Percentiles rank a stretch among this genome's conserved stretches.
phyloP scores from a whole-genome alignment of 2,329 filamentous ascomycete species.

The Orbilia oligospora region DNA sequence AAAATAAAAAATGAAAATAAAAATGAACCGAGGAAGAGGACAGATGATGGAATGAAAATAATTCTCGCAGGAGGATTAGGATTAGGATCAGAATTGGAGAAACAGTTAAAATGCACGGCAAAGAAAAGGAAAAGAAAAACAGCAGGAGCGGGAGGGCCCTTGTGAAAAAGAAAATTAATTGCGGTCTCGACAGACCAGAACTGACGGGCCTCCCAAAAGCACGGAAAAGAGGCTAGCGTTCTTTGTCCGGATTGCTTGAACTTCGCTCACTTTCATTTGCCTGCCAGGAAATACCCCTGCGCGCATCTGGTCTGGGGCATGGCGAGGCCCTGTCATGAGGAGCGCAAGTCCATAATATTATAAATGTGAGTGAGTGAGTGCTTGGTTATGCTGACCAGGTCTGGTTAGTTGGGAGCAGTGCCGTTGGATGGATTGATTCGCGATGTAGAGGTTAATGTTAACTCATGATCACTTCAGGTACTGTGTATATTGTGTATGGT shows the following conservation, averaged over 20 bases:
- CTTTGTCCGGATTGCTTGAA: slow-evolving; percentile 52
- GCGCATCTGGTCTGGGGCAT: slow-evolving; percentile 19
- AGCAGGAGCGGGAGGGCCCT: slow-evolving; percentile 19
- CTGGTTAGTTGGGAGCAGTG: background rate
- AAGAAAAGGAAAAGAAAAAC: slow-evolving; percentile 22
- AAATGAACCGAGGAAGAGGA: background rate
- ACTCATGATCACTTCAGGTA: no score
- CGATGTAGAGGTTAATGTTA: background rate
- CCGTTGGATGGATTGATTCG: background rate
- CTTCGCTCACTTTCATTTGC: slow-evolving; percentile 31
- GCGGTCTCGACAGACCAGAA: slow-evolving; percentile 20
- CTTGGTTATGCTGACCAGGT: background rate
- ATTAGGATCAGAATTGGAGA: slow-evolving; percentile 19
- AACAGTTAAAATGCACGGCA: slow-evolving; percentile 25
- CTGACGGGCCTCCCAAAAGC: slow-evolving; percentile 19
- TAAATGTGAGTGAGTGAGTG: no score
- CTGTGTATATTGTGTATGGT: no score
- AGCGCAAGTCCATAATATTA: background rate
- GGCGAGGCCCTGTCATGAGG: slow-evolving; percentile 10
- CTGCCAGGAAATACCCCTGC: slow-evolving; percentile 25
- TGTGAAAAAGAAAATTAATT: slow-evolving; percentile 13
- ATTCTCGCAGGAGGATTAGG: slow-evolving; percentile 40
- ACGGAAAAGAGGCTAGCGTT: slow-evolving; percentile 50
- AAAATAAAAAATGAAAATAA: no score
- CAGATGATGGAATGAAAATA: slow-evolving; percentile 17